Base-by-base conservation (phyloP, 192 early-diverging fungal species). In the Rhizophlyctis rosea region DNA sequence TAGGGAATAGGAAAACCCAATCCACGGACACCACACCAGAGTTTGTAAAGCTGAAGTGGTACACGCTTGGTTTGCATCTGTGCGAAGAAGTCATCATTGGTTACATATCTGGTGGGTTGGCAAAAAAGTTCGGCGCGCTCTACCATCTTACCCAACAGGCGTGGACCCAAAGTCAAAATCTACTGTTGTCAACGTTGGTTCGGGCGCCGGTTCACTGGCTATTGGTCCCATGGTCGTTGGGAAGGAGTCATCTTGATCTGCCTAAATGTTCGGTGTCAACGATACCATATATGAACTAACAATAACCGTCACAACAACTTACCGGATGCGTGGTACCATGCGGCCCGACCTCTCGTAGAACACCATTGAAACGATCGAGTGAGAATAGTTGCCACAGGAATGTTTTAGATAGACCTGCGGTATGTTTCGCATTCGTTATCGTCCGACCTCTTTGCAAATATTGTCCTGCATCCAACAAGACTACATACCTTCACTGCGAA, bases 21-120 rank as follows among this genome's bases (percentile, higher is more conserved):
- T 82, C 82, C 2, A 84, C 80, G 18, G 80, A 72, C 0, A 84
- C 82, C 24, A 84, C 82, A 5, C 82, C 80, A 28, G 68, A 62
- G 57, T 84, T 84, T 34, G 70, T 75, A 4, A 84, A 54, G 49
- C 62, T 71, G 31, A 84, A 30, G 36, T 78, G 65, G 44, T 80
- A 55, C 14, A 68, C 62, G 0, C 61, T 71, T 34, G 76, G 61
- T 24, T 57, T 47, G 57, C 68, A 64, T 27, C 67, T 68, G 30
- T 18, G 25, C 18, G 23, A 61, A 21, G 25, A 23, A 31, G 4
- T 60, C 2, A 67, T n/a, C 23, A 49, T 2, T 21, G 34, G 50
- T 59, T 63, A 23, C n/a, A n/a, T n/a, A n/a, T n/a, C n/a, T n/a
- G n/a, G n/a, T n/a, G n/a, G n/a, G n/a, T n/a, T n/a, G n/a, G n/a